phyloP scores from a whole-genome alignment of 2,329 filamentous ascomycete genomes.

The Colletotrichum graminicola region DNA sequence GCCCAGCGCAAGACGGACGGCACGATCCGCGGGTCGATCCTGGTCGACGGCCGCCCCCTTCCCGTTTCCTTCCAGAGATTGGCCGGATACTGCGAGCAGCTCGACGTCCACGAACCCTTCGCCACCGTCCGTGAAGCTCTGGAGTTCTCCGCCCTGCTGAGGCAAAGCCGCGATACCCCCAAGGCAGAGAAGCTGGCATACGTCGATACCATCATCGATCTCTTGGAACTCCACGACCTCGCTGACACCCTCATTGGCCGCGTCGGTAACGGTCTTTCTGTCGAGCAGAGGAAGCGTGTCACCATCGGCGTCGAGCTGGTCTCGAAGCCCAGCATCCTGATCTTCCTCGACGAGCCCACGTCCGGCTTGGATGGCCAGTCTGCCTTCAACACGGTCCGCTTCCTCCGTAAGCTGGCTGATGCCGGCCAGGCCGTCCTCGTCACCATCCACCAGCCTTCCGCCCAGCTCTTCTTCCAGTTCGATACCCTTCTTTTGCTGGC shows the following conservation, averaged over 20 bases:
- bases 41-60: conserved; percentile 79
- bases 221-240: conserved; percentile 63
- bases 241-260: conserved; percentile 62
- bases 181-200: conserved; percentile 79
- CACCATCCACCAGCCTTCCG: conserved; percentile 79
- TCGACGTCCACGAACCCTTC: conserved; percentile 81
- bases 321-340: conserved; percentile 69
- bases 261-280: conserved; percentile 65
- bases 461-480: conserved; percentile 75
- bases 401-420: conserved; percentile 74
- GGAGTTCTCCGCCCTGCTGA: conserved; percentile 78
- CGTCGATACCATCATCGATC: conserved; percentile 82
- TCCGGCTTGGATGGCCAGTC: conserved; percentile 77
- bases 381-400: conserved; percentile 74
- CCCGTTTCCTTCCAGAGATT: conserved; percentile 83
- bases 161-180: conserved; percentile 75
- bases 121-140: conserved; percentile 83
- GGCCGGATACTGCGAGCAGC: conserved; percentile 84
- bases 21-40: conserved; percentile 78
- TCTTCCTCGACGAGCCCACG: conserved; percentile 74
- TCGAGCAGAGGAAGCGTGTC: conserved; percentile 66
- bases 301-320: conserved; percentile 73
- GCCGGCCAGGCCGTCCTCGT: conserved; percentile 76
- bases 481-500: conserved; percentile 74
- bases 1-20: conserved; percentile 85